phyloP scores from a whole-genome alignment of 139 green algal genomes.

The Chlorella sp. region DNA sequence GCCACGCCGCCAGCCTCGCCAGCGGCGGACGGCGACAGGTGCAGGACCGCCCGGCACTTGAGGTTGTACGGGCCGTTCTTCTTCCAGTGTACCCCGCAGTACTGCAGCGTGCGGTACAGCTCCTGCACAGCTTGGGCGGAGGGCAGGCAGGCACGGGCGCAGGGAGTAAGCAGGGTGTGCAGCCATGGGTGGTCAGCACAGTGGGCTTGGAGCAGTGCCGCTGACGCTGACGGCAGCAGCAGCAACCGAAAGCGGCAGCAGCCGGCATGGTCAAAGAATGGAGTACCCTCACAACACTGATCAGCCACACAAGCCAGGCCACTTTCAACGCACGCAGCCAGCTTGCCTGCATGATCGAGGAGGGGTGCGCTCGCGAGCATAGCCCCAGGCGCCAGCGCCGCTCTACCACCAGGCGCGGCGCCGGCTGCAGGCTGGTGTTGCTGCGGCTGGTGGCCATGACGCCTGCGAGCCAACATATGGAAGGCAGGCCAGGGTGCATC shows the following conservation, averaged over 20 bases:
- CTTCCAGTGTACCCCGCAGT: slow-evolving; percentile 88
- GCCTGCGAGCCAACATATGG: too few species aligned
- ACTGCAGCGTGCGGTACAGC: slow-evolving; percentile 62
- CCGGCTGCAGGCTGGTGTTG: slow-evolving; percentile 31
- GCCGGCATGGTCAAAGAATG: too few species aligned
- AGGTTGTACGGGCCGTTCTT: slow-evolving; percentile 93
- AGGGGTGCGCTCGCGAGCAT: slow-evolving; percentile 79
- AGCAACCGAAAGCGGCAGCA: neutral
- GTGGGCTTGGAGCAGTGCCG: too few species aligned
- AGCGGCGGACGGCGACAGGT: neutral
- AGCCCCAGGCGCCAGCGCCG: slow-evolving; percentile 88
- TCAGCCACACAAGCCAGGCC: too few species aligned
- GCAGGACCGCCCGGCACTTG: slow-evolving; percentile 84
- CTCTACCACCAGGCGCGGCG: slow-evolving; percentile 85
- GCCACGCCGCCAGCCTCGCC: neutral
- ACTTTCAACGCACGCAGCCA: too few species aligned
- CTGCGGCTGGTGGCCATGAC: slow-evolving; percentile 30
- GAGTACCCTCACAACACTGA: too few species aligned
- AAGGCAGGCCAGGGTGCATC: too few species aligned
- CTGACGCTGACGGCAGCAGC: too few species aligned
- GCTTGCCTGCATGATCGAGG: slow-evolving; percentile 78
- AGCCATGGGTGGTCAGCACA: too few species aligned
- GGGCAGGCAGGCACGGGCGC: neutral
- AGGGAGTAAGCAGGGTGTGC: neutral
- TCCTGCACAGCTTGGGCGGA: slow-evolving; percentile 39